These are phyloP conservation scores for Brasenia schreberi DNA, from an alignment of 164 flowering plant species.

Conservation along the genomic window DNA sequence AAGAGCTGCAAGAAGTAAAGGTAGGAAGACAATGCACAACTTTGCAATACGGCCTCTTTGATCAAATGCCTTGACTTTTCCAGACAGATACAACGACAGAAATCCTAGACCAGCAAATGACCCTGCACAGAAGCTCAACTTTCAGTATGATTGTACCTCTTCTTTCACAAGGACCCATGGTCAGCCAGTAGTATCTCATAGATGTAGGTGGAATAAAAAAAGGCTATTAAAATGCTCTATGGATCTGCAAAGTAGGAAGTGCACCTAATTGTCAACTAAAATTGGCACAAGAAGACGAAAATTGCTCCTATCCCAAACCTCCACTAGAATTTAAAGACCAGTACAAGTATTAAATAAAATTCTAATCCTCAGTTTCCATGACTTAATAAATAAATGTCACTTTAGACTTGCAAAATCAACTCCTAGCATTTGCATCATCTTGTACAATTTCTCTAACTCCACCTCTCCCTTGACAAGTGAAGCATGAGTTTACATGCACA, in stretches of 20 bases:
- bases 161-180: background rate
- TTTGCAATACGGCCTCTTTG: constrained; percentile 58
- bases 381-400: too few relatives aligned
- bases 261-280: background rate
- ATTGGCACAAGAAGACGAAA: too few relatives aligned
- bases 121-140: constrained; percentile 28
- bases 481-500: too few relatives aligned
- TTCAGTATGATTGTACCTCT: background rate
- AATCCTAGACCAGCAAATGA: constrained; percentile 65
- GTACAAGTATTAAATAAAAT: too few relatives aligned
- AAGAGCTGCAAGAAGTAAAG: constrained; percentile 45
- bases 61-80: constrained; percentile 56
- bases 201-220: background rate
- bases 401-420: too few relatives aligned
- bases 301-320: too few relatives aligned
- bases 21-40: constrained; percentile 47
- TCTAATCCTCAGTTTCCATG: too few relatives aligned
- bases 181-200: background rate
- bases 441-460: too few relatives aligned
- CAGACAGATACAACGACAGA: constrained; percentile 50
- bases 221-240: background rate
- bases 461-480: too few relatives aligned
- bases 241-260: background rate
- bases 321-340: too few relatives aligned
- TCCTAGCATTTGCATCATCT: too few relatives aligned